Evolutionary conservation across 495 filamentous ascomycete species (phyloP), one percentile per base, ranked within the genome.

Genomic region (Margaritispora aquatica): DNA sequence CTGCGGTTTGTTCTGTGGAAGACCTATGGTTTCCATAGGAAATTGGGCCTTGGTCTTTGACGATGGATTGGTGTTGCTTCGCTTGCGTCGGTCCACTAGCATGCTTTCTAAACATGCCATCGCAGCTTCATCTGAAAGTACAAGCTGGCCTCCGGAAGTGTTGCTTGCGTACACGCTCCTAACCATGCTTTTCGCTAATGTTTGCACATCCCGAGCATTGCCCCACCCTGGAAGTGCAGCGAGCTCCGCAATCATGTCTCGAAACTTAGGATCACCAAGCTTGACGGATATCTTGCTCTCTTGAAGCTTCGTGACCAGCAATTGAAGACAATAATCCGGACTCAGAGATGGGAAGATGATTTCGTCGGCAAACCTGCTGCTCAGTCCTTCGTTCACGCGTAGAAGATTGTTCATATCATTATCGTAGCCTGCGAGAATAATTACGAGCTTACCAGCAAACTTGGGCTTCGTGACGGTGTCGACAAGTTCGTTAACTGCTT

Each of bases 401-500:
- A 88, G 75, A 0, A 90, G 77, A 0, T 71, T 66, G 59, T 88
- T 80, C 61, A 89, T 88, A 26, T 87, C 81, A 0, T 70, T 54
- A n/a, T 77, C 75, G 55, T 88, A 88, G 7, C 86, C 86, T 0
- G 87, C 86, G 2, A 89, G 71, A 52, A 90, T 84, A n/a, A 82
- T 72, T 24, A 89, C 72, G 4, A 88, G 61, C 56, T 84, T 88
- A n/a, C 74, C 65, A 1, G 65, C 62, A 62, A 78, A 88, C 54
- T 71, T 74, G 0, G 76, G 77, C 60, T 85, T 85, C 0, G 82
- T 85, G 27, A 88, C 73, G 55, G 71, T 74, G 66, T 87, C 80
- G 0, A 86, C 80, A 9, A 90, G 64, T 70, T 90, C 84, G 36
- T 86, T 76, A 58, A 87, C 76, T 0, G 85, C 86, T 66, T 90